Conservation (phyloP, 805 yeast genomes). For the Ogataea paradorogensis region DNA sequence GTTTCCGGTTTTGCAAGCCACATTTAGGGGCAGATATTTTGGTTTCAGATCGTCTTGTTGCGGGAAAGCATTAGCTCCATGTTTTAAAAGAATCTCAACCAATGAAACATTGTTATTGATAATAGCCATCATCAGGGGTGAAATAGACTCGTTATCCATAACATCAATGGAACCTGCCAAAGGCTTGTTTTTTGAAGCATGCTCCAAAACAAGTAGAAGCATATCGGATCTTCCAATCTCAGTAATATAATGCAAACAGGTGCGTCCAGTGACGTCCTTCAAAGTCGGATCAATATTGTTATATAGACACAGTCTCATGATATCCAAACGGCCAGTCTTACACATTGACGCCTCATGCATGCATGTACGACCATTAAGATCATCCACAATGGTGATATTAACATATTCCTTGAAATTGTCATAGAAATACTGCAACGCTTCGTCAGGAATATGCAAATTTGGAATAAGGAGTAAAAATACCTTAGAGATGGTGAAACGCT, state of each 20-base stretch:
- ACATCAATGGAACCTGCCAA: conserved; percentile 40
- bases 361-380: conserved; percentile 67
- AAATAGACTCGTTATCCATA: conserved; percentile 71
- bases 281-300: conserved; percentile 29
- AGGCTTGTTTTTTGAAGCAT: conserved; percentile 26
- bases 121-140: conserved; percentile 80
- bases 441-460: conserved; percentile 62
- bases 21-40: conserved; percentile 72
- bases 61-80: conserved; percentile 50
- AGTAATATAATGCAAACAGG: conserved; percentile 86
- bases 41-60: conserved; percentile 48
- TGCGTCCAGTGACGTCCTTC: conserved; percentile 69
- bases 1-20: conserved; percentile 86
- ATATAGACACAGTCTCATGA: conserved; percentile 27
- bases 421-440: conserved; percentile 49
- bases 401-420: conserved; percentile 50
- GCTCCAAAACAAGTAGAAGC: conserved; percentile 35
- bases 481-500: conserved; percentile 54
- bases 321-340: conserved; percentile 24
- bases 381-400: conserved; percentile 64
- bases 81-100: conserved; percentile 46
- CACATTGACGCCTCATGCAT: conserved; percentile 63
- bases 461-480: conserved; percentile 70
- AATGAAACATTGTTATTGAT: conserved; percentile 59
- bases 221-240: conserved; percentile 49